These are phyloP conservation scores for Madurella mycetomatis DNA, from an alignment of 2,329 filamentous ascomycete species.

Conservation along the genomic window DNA sequence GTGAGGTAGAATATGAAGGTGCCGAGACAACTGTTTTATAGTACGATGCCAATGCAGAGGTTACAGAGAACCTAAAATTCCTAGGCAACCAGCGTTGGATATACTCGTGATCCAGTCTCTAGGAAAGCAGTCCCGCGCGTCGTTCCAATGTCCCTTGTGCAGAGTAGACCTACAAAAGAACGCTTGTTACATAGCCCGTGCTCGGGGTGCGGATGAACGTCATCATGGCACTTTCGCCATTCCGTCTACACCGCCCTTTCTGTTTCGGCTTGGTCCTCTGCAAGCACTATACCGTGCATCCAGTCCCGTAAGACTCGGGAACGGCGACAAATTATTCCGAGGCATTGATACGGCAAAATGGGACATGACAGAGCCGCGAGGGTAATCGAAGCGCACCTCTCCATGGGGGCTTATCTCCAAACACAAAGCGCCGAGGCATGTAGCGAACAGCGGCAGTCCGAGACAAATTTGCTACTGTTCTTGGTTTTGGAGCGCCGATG, in stretches of 20 bases:
- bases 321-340: neutral
- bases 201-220: neutral
- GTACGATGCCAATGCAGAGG: neutral
- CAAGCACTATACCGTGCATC: conserved; percentile 18
- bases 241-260: conserved; percentile 15
- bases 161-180: too few relatives aligned
- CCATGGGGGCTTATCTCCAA: too few relatives aligned
- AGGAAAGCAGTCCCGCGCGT: too few relatives aligned
- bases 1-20: too few relatives aligned
- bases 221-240: neutral
- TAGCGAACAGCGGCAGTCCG: too few relatives aligned
- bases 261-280: conserved; percentile 1
- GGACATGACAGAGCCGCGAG: neutral
- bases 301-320: conserved; percentile 4
- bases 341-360: neutral
- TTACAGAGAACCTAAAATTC: neutral
- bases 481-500: too few relatives aligned
- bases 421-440: too few relatives aligned
- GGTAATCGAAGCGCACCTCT: neutral
- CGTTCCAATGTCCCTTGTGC: too few relatives aligned
- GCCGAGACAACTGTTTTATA: too few relatives aligned
- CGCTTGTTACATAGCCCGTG: too few relatives aligned
- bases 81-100: neutral
- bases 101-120: too few relatives aligned
- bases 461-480: too few relatives aligned